A percentile compares a stretch with the other conserved stretches of the same genome.
phyloP scores from a whole-genome alignment of 2,329 filamentous ascomycete species.

The Colletotrichum australisinense region DNA sequence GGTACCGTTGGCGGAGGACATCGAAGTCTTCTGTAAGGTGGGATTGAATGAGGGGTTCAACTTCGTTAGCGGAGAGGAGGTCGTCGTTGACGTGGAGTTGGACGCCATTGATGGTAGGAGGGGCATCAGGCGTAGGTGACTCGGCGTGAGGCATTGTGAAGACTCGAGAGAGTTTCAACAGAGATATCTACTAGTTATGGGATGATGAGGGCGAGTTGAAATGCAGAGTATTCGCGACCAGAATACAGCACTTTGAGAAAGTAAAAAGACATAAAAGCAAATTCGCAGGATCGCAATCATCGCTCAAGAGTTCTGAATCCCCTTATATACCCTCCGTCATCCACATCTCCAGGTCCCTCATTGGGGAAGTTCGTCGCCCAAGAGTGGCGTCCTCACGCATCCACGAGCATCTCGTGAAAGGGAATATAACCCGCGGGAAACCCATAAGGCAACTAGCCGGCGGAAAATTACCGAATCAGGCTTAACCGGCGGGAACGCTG shows the following conservation, averaged over 20 bases:
- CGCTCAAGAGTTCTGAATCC: background rate
- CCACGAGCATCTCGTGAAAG: conserved; percentile 4
- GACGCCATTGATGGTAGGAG: conserved; percentile 22
- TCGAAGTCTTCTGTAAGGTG: conserved; percentile 43
- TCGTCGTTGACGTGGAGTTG: conserved; percentile 45
- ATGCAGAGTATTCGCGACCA: background rate
- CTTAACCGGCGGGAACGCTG: background rate
- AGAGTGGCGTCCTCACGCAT: background rate
- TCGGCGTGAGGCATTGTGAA: conserved; percentile 19
- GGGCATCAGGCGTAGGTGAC: background rate
- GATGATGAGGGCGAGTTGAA: background rate
- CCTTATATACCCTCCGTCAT: background rate
- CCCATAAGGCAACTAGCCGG: background rate
- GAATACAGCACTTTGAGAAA: background rate
- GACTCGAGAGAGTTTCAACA: background rate
- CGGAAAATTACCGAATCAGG: conserved; percentile 10
- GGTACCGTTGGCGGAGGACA: conserved; percentile 21
- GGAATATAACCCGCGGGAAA: conserved; percentile 24
- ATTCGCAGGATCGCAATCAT: too few species aligned
- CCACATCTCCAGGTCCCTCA: too few species aligned
- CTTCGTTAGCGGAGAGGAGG: conserved; percentile 55
- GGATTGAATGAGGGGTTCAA: conserved; percentile 54
- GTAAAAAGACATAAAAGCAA: background rate
- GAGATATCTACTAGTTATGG: too few species aligned
- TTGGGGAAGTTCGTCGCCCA: background rate